Base-by-base conservation (phyloP, 805 yeast species). In the Yarrowia osloensis region DNA sequence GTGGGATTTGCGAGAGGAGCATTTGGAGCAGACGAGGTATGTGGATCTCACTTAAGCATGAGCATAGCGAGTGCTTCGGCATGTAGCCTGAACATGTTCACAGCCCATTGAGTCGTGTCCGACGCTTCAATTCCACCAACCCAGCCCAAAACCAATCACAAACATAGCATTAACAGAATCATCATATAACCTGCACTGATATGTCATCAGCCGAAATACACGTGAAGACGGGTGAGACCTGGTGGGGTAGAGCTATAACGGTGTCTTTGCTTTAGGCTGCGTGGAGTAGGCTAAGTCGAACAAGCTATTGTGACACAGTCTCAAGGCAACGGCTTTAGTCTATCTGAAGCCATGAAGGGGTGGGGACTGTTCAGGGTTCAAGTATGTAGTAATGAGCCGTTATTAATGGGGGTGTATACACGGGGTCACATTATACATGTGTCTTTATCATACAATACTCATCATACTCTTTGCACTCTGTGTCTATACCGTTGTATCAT, bases 1-100 rank as follows among this genome's bases (percentile, higher is more conserved):
- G 52, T 61, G 66, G 66, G 66, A 61, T 61, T 21, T 61, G 17
- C 9, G 54, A 26, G 40, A 31, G 24, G 66, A 61, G 54, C 66
- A 61, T 31, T 9, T 61, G 40, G 66, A 61, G n/a, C 52, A 61
- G 35, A 61, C 40, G 1, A 21, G 66, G 24, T 61, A 44, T 46
- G 66, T 61, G 21, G 66, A 61, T 33, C 24, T 61, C 19, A 61
- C 66, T 8, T 61, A 61, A 29, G 47, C 42, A 33, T 17, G 42
- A 37, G 42, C 42, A 12, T n/a, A n/a, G 42, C 42, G 22, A n/a
- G 42, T 33, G 37, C 37, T 33, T 33, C 11, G n/a, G n/a, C n/a
- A n/a, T n/a, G n/a, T n/a, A n/a, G n/a, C n/a, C n/a, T n/a, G n/a
- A n/a, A n/a, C n/a, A n/a, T n/a, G n/a, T n/a, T n/a, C n/a, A n/a